Percentiles rank a stretch among this genome's conserved stretches.
phyloP scores from a whole-genome alignment of 306 rosid genomes.

The Castanea mollissima region DNA sequence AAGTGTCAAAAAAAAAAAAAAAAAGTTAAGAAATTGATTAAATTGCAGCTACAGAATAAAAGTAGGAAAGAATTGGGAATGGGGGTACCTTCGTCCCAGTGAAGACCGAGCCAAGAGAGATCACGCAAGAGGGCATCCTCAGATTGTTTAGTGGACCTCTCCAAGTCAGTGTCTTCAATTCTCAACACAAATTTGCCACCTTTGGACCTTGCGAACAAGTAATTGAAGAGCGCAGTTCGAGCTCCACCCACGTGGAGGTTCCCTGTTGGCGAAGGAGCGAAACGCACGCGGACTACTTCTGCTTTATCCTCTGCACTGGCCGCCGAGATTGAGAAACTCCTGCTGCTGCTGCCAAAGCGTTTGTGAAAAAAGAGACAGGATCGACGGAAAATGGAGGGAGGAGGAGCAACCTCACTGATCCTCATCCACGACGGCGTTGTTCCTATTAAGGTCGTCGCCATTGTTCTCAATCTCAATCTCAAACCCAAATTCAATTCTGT shows the following conservation, averaged over 20 bases:
- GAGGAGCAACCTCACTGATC: constrained; percentile 35
- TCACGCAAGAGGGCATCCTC: constrained; percentile 84
- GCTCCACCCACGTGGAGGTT: constrained; percentile 99
- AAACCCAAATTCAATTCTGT: not conserved
- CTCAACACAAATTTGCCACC: constrained; percentile 89
- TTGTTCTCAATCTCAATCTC: not conserved
- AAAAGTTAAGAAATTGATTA: too few relatives aligned
- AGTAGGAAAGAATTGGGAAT: too few relatives aligned
- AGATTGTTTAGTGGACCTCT: constrained; percentile 86
- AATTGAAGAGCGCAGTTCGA: constrained; percentile 84
- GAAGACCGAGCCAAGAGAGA: constrained; percentile 95
- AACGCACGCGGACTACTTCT: constrained; percentile 76
- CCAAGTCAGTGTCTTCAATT: constrained; percentile 98
- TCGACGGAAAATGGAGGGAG: constrained; percentile 29
- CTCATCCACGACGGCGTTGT: constrained; percentile 57
- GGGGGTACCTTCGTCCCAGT: constrained; percentile 83
- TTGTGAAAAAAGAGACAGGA: constrained; percentile 23
- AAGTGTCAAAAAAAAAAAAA: too few relatives aligned
- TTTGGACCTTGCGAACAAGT: constrained; percentile 82
- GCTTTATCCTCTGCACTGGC: constrained; percentile 16
- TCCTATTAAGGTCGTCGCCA: constrained; percentile 41
- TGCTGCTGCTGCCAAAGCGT: not conserved
- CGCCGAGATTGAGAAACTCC: constrained; percentile 59
- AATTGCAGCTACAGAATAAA: too few relatives aligned
- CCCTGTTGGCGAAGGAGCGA: constrained; percentile 97